A percentile compares a stretch with the other conserved stretches of the same genome.
Conservation (phyloP, 78 protist genomes). For the Dictyostelium firmibasis region DNA sequence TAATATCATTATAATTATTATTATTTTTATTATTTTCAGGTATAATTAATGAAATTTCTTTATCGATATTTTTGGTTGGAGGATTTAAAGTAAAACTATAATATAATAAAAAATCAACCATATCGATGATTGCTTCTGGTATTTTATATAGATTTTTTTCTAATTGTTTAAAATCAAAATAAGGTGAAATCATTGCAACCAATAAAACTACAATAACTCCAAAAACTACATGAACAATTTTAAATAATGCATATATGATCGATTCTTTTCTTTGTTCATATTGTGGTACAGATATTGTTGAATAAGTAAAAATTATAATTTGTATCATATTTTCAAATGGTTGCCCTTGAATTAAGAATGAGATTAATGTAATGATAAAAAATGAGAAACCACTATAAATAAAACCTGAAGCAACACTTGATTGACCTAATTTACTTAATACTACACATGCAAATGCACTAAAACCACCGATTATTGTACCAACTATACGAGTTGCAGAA, state of each 20-base stretch:
- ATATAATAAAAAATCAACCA: neutral
- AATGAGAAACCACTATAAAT: neutral
- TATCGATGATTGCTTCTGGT: neutral
- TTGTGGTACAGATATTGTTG: neutral
- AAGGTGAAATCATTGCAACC: conserved; percentile 7
- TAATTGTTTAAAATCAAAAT: neutral
- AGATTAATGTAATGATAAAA: neutral
- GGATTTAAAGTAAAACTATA: neutral
- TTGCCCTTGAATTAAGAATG: neutral
- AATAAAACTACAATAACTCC: neutral
- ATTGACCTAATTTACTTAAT: neutral
- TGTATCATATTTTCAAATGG: neutral
- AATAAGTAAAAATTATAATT: conserved; percentile 4
- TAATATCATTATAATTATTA: neutral
- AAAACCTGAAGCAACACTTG: neutral
- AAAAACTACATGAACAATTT: conserved; percentile 10
- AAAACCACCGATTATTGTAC: conserved; percentile 3
- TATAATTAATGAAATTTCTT: neutral
- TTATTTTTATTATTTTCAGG: neutral
- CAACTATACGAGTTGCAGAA: neutral
- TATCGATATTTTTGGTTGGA: neutral
- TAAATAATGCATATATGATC: conserved; percentile 13
- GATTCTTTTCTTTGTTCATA: neutral
- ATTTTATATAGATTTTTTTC: conserved; percentile 1
- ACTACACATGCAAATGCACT: conserved; percentile 10